These are phyloP conservation scores for Guillardia theta DNA, from an alignment of 78 protist species.

Conservation along the genomic window DNA sequence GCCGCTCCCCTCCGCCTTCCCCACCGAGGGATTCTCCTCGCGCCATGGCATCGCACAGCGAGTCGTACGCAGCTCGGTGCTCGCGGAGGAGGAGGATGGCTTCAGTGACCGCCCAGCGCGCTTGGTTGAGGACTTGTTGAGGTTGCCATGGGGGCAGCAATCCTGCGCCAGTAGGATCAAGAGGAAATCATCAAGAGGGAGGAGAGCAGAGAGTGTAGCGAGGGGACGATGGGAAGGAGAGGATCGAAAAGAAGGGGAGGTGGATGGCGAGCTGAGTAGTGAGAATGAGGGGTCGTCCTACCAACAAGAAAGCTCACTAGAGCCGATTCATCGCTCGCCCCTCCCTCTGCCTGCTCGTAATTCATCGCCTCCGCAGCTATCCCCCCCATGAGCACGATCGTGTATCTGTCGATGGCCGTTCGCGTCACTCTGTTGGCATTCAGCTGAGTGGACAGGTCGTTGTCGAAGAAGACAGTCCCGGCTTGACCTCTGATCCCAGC, in stretches of 20 bases:
- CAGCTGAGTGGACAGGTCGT: background rate
- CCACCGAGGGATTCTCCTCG: too few relatives aligned
- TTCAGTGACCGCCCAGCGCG: slow-evolving; percentile 9
- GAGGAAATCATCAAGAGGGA: too few relatives aligned
- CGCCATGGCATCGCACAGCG: too few relatives aligned
- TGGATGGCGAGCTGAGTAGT: background rate
- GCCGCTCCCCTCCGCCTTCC: too few relatives aligned
- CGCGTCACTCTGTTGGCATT: background rate
- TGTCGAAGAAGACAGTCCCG: slow-evolving; percentile 1
- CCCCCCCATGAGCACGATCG: slow-evolving; percentile 17
- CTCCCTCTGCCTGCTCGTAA: slow-evolving; percentile 33
- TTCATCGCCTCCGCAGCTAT: background rate
- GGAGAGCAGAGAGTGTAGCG: background rate
- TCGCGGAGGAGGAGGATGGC: background rate
- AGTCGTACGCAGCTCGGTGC: background rate
- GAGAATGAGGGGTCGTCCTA: background rate
- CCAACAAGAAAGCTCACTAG: background rate
- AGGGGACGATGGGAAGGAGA: background rate
- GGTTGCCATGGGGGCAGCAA: too few relatives aligned
- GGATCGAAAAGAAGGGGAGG: background rate
- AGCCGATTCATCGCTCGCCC: background rate
- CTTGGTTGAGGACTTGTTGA: too few relatives aligned
- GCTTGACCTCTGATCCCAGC: slow-evolving; percentile 11
- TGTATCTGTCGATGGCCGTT: slow-evolving; percentile 5
- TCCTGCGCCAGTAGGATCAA: too few relatives aligned